phyloP scores from a whole-genome alignment of 371 early-diverging fungal species.

The Parasitella parasitica region DNA sequence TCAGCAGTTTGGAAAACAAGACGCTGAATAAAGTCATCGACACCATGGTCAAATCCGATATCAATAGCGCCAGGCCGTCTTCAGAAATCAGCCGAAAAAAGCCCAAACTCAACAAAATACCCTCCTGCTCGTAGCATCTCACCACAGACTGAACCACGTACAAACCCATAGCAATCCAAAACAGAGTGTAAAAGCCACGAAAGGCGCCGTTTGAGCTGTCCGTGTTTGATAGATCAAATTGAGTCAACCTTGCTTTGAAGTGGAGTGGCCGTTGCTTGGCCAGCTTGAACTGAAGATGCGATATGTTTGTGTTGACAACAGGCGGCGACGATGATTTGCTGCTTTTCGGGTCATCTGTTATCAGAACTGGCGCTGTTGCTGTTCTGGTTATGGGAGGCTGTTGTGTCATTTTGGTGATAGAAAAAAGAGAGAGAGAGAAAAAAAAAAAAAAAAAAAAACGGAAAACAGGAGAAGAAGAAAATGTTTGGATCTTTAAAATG shows the following conservation, averaged over 20 bases:
- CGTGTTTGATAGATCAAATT: slow-evolving; percentile 46
- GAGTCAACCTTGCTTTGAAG: slow-evolving; percentile 44
- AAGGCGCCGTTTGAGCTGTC: slow-evolving; percentile 54
- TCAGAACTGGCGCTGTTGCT: slow-evolving; percentile 12
- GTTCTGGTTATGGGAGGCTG: slow-evolving; percentile 12
- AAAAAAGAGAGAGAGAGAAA: too few relatives aligned
- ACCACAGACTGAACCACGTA: slow-evolving; percentile 73
- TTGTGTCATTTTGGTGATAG: background rate
- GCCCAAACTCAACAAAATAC: slow-evolving; percentile 61
- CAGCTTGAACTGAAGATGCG: slow-evolving; percentile 8
- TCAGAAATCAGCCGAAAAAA: slow-evolving; percentile 70
- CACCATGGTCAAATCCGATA: slow-evolving; percentile 71
- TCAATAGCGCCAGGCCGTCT: slow-evolving; percentile 59
- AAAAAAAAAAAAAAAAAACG: too few relatives aligned
- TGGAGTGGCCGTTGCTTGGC: slow-evolving; percentile 25
- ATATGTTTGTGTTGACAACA: background rate
- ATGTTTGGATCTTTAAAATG: too few relatives aligned
- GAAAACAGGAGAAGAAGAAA: too few relatives aligned
- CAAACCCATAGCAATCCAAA: slow-evolving; percentile 87
- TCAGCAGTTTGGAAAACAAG: slow-evolving; percentile 58
- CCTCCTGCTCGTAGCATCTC: slow-evolving; percentile 68
- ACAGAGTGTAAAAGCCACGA: slow-evolving; percentile 89
- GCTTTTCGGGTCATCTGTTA: background rate
- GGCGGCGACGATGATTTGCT: background rate
- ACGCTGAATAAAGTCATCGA: slow-evolving; percentile 61